Conservation (phyloP, 352 stramenopile genomes). For the Phytophthora megakarya region DNA sequence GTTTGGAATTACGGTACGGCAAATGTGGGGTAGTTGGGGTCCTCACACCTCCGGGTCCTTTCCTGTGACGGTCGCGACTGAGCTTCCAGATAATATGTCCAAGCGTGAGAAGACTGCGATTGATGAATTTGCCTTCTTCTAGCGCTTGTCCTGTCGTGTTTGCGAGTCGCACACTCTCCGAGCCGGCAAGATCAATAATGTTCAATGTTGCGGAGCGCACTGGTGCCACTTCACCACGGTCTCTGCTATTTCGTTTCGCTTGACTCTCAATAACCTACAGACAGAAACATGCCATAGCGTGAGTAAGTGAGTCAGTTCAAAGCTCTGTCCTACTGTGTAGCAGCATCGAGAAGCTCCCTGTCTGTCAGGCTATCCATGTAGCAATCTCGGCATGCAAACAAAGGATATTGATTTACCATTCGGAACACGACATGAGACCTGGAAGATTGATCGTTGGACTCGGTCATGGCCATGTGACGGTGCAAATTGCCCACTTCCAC, state of each 20-base stretch:
- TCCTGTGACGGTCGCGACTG: conserved; percentile 54
- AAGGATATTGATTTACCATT: conserved; percentile 44
- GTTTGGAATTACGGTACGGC: conserved; percentile 98
- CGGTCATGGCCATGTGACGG: conserved; percentile 75
- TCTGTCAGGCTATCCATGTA: conserved; percentile 29
- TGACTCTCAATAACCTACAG: conserved; percentile 78
- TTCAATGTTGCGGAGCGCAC: conserved; percentile 87
- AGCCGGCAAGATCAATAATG: conserved; percentile 91
- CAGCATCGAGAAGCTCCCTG: conserved; percentile 19
- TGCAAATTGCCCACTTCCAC: conserved; percentile 82
- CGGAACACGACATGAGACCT: conserved; percentile 80
- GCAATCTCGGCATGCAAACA: conserved; percentile 15
- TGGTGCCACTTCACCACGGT: conserved; percentile 28
- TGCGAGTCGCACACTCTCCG: conserved; percentile 80
- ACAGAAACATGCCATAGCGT: conserved; percentile 14
- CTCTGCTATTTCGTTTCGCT: conserved; percentile 41
- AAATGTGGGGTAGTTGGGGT: conserved; percentile 68
- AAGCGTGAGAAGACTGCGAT: conserved; percentile 91
- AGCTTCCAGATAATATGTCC: conserved; percentile 96
- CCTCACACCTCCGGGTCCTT: conserved; percentile 15
- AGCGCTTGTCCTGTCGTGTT: conserved; percentile 79
- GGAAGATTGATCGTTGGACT: conserved; percentile 82
- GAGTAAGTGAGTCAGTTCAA: conserved; percentile 37
- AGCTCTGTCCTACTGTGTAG: conserved; percentile 28
- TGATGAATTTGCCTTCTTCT: conserved; percentile 91